phyloP scores from a whole-genome alignment of 176 grass and related monocot genomes.

The Typha latifolia region DNA sequence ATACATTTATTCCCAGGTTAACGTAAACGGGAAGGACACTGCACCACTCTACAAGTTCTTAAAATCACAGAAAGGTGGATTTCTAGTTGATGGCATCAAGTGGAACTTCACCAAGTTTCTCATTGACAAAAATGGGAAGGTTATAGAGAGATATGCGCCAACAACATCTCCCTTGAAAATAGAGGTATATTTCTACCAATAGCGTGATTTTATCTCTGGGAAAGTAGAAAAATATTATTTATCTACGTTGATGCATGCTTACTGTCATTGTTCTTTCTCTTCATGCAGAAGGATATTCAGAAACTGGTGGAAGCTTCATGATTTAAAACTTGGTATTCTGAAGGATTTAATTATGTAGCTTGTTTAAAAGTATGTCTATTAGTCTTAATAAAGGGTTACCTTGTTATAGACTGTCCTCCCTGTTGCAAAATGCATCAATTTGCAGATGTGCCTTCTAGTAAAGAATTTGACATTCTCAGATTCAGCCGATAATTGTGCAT shows the following conservation, averaged over 20 bases:
- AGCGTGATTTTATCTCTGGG: background rate
- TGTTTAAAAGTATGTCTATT: background rate
- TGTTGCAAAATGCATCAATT: background rate
- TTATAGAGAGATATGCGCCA: slow-evolving; percentile 38
- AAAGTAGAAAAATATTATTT: no score
- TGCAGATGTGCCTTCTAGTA: background rate
- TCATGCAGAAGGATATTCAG: slow-evolving; percentile 47
- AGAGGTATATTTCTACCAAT: slow-evolving; percentile 24
- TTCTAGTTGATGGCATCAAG: slow-evolving; percentile 46
- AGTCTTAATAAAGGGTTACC: background rate
- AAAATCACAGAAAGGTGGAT: slow-evolving; percentile 32
- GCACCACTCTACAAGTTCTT: slow-evolving; percentile 46
- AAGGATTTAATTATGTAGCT: background rate
- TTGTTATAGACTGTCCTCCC: background rate
- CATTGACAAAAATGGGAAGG: slow-evolving; percentile 47
- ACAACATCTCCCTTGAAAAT: slow-evolving; percentile 36
- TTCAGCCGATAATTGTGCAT: background rate
- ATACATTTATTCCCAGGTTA: slow-evolving; percentile 18
- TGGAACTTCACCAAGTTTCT: slow-evolving; percentile 64
- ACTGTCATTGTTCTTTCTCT: background rate
- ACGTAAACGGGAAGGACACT: slow-evolving; percentile 50
- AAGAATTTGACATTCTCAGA: background rate
- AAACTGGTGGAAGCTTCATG: slow-evolving; percentile 25
- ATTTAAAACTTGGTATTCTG: background rate
- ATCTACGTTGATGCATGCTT: no score